These are phyloP conservation scores for Colletotrichum cereale DNA, from an alignment of 2,329 filamentous ascomycete species.

Conservation along the genomic window DNA sequence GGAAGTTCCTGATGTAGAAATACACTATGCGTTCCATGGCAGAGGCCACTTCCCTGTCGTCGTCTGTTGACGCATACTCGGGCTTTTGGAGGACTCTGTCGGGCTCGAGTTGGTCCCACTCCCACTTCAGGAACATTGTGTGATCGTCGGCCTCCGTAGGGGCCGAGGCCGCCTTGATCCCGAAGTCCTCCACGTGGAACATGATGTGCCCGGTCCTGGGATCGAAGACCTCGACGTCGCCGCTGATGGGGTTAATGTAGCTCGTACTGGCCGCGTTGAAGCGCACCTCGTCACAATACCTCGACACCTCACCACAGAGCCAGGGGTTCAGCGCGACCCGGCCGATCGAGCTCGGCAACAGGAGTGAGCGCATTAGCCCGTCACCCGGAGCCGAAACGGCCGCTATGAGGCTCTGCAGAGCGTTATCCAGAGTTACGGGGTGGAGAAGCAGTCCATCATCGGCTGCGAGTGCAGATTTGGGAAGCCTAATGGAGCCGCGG, in stretches of 20 bases:
- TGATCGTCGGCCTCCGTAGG: background rate
- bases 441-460: background rate
- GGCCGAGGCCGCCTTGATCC: background rate
- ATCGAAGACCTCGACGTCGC: background rate
- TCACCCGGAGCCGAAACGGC: background rate
- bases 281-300: background rate
- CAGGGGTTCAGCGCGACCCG: background rate
- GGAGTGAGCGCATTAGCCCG: background rate
- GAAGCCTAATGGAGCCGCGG: background rate
- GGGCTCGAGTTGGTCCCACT: background rate
- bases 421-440: background rate
- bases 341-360: background rate
- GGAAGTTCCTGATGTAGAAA: background rate
- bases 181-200: background rate
- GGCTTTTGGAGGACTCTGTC: background rate
- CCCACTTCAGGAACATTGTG: background rate
- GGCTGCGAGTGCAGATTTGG: too few species aligned
- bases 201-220: background rate
- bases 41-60: background rate
- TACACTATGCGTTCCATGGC: constrained; percentile 33
- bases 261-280: background rate
- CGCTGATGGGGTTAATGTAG: background rate
- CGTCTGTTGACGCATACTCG: background rate
- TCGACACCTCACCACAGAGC: background rate
- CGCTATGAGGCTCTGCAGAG: background rate